Conservation (phyloP, 225 moss, liverwort and hornwort species). For the Pseudisothecium myosuroides region DNA sequence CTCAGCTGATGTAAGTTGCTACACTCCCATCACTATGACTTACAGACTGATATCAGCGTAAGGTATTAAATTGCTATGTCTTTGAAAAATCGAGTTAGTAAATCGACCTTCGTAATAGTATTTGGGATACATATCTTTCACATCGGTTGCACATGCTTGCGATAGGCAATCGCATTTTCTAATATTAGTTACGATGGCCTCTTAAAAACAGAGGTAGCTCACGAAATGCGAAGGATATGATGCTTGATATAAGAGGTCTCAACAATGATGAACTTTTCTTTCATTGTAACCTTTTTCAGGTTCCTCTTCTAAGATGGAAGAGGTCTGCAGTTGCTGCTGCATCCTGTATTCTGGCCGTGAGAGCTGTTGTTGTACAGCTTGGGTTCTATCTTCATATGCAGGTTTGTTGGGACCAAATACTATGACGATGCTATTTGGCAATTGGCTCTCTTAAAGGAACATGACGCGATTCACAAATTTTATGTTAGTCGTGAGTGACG, state of each 20-base stretch:
- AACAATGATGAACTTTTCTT: neutral
- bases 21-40: neutral
- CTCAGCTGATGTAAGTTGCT: constrained; percentile 69
- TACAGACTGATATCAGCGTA: neutral
- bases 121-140: neutral
- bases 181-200: neutral
- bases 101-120: neutral
- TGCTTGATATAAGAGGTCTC: neutral
- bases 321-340: constrained; percentile 90
- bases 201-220: neutral
- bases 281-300: constrained; percentile 16
- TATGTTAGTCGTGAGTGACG: neutral
- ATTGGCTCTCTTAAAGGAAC: neutral
- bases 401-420: constrained; percentile 16
- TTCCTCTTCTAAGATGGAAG: constrained; percentile 86
- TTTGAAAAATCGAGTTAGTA: neutral
- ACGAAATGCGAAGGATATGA: neutral
- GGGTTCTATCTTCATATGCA: constrained; percentile 94
- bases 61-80: neutral
- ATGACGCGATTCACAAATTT: neutral
- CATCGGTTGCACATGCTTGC: neutral
- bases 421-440: neutral
- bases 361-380: constrained; percentile 87
- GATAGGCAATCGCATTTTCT: neutral
- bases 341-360: constrained; percentile 78